A percentile compares a stretch with the other conserved stretches of the same genome.
phyloP scores from a whole-genome alignment of 371 early-diverging fungal species.

The Mortierella sp. region DNA sequence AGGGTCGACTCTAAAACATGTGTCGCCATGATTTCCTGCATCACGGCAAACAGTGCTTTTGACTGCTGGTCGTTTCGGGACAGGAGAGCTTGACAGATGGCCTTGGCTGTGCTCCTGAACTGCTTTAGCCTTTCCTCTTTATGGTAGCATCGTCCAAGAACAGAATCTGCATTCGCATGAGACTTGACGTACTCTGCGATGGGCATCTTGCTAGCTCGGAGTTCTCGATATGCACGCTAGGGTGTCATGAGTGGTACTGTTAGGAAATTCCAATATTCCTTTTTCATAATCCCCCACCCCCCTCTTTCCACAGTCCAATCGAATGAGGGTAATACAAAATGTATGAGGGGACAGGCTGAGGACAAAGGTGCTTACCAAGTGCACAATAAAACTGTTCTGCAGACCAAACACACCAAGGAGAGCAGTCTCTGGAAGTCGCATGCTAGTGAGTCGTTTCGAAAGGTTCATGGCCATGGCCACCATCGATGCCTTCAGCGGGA shows the following conservation, averaged over 20 bases:
- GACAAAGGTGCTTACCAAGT: constrained; percentile 24
- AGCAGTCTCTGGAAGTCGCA: constrained; percentile 47
- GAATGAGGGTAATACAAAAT: too few relatives aligned
- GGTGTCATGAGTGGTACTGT: too few relatives aligned
- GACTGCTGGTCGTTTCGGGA: constrained; percentile 50
- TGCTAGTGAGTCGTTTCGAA: constrained; percentile 23
- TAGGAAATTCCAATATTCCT: neutral
- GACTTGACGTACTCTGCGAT: constrained; percentile 39
- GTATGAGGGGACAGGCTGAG: too few relatives aligned
- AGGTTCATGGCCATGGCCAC: constrained; percentile 51
- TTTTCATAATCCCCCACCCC: too few relatives aligned
- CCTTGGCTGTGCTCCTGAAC: constrained; percentile 47
- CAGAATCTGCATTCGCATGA: constrained; percentile 48
- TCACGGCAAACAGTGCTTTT: constrained; percentile 38
- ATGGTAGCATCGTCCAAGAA: constrained; percentile 46
- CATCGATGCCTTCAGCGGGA: constrained; percentile 34
- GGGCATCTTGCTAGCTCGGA: constrained; percentile 34
- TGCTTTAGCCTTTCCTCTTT: constrained; percentile 49
- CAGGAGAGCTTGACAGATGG: constrained; percentile 40
- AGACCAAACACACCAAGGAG: constrained; percentile 45
- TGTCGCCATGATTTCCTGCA: constrained; percentile 53
- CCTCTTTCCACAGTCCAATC: too few relatives aligned
- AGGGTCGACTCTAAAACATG: constrained; percentile 43
- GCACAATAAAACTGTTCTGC: constrained; percentile 52
- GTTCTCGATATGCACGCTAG: constrained; percentile 49